Evolutionary conservation across 768 basidiomycete species (phyloP).

Genomic region (Russula virescens): DNA sequence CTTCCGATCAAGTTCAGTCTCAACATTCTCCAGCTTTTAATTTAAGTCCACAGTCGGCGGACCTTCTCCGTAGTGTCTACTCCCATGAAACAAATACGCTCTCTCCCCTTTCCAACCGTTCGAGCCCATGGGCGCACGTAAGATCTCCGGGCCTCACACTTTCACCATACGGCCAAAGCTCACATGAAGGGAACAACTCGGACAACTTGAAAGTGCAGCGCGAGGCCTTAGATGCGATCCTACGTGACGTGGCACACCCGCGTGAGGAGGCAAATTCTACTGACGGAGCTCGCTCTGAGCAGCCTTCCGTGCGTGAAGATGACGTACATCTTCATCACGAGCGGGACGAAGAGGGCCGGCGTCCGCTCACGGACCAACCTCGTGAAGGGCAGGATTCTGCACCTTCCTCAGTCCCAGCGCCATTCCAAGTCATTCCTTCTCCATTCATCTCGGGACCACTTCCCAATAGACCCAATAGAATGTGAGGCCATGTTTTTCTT

Average conservation of each 20-base stretch:
- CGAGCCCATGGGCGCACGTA: constrained; percentile 20
- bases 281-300: neutral
- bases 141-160: constrained; percentile 10
- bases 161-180: constrained; percentile 25
- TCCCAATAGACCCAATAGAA: constrained; percentile 17
- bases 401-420: neutral
- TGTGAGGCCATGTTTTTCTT: constrained; percentile 22
- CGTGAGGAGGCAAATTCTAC: neutral
- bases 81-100: constrained; percentile 10
- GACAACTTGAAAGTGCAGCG: constrained; percentile 33
- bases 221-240: constrained; percentile 25
- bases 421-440: neutral
- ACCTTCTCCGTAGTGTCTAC: neutral
- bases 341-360: constrained; percentile 29
- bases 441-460: neutral
- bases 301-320: no score
- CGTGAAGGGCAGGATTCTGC: constrained; percentile 44
- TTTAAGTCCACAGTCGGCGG: neutral
- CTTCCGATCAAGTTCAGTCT: constrained; percentile 18
- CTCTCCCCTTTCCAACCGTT: constrained; percentile 20
- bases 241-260: constrained; percentile 18
- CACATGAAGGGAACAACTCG: constrained; percentile 33
- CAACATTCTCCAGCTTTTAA: neutral
- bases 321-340: constrained; percentile 21
- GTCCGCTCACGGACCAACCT: constrained; percentile 38